These are phyloP conservation scores for Dioszegia crocea DNA, from an alignment of 768 basidiomycete species.

Conservation along the genomic window DNA sequence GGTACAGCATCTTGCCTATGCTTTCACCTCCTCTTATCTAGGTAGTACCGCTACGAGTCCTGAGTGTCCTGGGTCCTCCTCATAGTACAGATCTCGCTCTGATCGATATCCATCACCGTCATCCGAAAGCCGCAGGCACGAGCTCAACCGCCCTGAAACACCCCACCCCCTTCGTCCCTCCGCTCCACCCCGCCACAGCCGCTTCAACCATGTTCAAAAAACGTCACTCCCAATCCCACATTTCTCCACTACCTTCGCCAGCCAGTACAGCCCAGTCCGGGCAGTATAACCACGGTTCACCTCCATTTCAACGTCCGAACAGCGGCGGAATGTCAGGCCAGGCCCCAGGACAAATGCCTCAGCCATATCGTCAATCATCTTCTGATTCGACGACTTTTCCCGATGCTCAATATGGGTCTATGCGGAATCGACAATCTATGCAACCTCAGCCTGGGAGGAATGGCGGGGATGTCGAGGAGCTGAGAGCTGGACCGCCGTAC, in stretches of 20 bases:
- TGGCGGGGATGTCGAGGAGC: background rate
- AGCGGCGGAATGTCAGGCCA: conserved; percentile 1
- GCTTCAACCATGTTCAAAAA: conserved; percentile 32
- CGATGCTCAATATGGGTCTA: background rate
- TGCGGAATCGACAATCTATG: conserved; percentile 1
- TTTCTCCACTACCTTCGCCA: conserved; percentile 29
- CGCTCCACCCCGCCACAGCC: background rate
- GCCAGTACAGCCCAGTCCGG: conserved; percentile 2
- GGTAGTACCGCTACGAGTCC: too few relatives aligned
- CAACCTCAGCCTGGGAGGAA: background rate
- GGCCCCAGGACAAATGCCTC: background rate
- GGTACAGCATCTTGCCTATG: too few relatives aligned
- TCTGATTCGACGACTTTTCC: background rate
- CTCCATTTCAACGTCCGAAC: background rate
- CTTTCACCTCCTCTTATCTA: too few relatives aligned
- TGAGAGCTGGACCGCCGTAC: conserved; percentile 5
- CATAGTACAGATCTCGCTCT: too few relatives aligned
- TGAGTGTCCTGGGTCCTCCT: too few relatives aligned
- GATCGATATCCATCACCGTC: too few relatives aligned
- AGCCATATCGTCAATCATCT: conserved; percentile 9
- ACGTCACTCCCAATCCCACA: conserved; percentile 8
- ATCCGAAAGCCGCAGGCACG: too few relatives aligned
- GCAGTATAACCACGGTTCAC: background rate
- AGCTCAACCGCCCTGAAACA: background rate
- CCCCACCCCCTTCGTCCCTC: too few relatives aligned